Conservation (phyloP, 2,329 filamentous ascomycete genomes). For the Aspergillus sp. region DNA sequence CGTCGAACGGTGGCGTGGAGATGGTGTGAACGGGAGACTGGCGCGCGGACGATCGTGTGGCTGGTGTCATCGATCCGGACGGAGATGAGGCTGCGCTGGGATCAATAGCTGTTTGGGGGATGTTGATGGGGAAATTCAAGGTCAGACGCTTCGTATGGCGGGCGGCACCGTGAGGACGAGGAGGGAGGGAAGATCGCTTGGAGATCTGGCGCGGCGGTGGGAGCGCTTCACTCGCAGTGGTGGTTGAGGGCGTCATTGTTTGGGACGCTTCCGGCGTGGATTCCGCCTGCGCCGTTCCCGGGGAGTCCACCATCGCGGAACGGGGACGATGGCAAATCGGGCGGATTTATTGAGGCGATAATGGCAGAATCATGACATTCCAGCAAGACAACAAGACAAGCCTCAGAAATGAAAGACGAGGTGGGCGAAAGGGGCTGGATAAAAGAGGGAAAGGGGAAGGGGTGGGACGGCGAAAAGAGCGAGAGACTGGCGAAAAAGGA, state of each 20-base stretch:
- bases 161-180: slow-evolving; percentile 40
- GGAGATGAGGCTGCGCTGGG: slow-evolving; percentile 36
- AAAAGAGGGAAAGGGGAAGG: slow-evolving; percentile 1
- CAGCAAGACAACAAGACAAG: neutral
- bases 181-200: slow-evolving; percentile 36
- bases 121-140: slow-evolving; percentile 52
- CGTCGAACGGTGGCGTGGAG: slow-evolving; percentile 35
- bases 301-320: slow-evolving; percentile 39
- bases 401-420: slow-evolving; percentile 12
- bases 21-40: slow-evolving; percentile 35
- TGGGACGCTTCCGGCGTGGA: slow-evolving; percentile 37
- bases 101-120: slow-evolving; percentile 34
- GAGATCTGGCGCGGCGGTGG: slow-evolving; percentile 26
- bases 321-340: neutral
- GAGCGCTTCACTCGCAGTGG: slow-evolving; percentile 2
- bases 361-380: slow-evolving; percentile 23
- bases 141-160: slow-evolving; percentile 52
- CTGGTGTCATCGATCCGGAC: slow-evolving; percentile 39
- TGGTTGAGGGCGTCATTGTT: slow-evolving; percentile 17
- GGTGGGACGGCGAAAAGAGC: slow-evolving; percentile 8
- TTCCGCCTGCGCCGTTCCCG: slow-evolving; percentile 35
- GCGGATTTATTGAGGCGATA: slow-evolving; percentile 8
- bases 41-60: slow-evolving; percentile 37
- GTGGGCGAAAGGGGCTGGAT: neutral
- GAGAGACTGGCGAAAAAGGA: slow-evolving; percentile 10